Evolutionary conservation across 257 asterid genomes (phyloP).

Genomic region (Anisodus tanguticus): DNA sequence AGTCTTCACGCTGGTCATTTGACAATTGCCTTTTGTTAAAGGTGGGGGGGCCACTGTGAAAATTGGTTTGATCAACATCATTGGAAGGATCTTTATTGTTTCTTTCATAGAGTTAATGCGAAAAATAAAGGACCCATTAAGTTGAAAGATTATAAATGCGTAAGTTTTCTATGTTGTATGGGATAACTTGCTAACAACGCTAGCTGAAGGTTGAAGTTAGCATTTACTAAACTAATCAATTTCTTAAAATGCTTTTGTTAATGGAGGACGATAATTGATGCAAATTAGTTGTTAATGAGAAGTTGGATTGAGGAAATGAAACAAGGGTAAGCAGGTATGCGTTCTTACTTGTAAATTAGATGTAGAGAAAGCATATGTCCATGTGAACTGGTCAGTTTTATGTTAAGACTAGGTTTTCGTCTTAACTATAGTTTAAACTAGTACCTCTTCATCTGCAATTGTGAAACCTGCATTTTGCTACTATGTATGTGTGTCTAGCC

Average conservation of each 20-base stretch:
- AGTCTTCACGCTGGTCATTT: background rate
- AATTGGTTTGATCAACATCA: background rate
- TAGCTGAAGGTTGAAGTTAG: conserved; percentile 8
- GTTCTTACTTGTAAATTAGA: background rate
- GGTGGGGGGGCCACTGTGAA: background rate
- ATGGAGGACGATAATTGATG: background rate
- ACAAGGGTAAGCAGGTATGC: background rate
- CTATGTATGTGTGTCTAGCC: background rate
- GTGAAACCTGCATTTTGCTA: background rate
- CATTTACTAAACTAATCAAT: background rate
- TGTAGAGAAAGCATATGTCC: background rate
- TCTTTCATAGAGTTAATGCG: background rate
- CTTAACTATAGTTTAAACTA: background rate
- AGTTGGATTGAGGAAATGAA: background rate
- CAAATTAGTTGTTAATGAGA: background rate
- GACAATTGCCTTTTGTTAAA: background rate
- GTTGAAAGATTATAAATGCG: background rate
- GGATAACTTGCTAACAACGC: background rate
- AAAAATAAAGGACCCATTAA: background rate
- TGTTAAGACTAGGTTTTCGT: background rate
- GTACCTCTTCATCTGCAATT: too few relatives aligned
- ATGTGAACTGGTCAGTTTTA: background rate
- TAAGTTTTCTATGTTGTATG: background rate
- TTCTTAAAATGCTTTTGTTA: background rate
- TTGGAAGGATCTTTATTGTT: background rate